Conservation (phyloP, 164 flowering plant genomes). For the Vitis riparia region DNA sequence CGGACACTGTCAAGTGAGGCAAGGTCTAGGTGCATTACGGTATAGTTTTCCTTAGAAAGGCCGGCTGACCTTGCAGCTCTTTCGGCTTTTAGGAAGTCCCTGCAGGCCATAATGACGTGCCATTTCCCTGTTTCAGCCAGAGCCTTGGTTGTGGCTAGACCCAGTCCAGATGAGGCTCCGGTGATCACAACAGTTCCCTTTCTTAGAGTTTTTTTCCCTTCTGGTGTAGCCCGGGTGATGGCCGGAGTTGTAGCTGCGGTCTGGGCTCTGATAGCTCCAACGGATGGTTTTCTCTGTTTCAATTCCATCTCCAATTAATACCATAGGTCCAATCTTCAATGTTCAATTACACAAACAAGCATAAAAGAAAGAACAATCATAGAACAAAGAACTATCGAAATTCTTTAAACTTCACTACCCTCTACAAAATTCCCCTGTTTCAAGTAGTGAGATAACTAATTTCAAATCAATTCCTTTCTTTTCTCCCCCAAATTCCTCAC, state of each 20-base stretch:
- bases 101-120: constrained; percentile 94
- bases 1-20: constrained; percentile 97
- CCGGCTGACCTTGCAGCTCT: constrained; percentile 90
- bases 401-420: too few relatives aligned
- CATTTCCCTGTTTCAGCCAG: constrained; percentile 87
- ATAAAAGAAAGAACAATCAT: not conserved
- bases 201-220: constrained; percentile 83
- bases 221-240: constrained; percentile 39
- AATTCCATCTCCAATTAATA: constrained; percentile 42
- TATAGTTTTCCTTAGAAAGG: constrained; percentile 73
- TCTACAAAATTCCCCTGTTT: too few relatives aligned
- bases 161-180: constrained; percentile 96
- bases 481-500: too few relatives aligned
- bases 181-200: constrained; percentile 81
- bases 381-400: not conserved
- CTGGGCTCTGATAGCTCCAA: constrained; percentile 60
- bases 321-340: not conserved
- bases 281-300: constrained; percentile 33
- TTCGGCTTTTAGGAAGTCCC: constrained; percentile 94
- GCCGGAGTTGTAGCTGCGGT: constrained; percentile 60
- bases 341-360: not conserved
- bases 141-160: constrained; percentile 91
- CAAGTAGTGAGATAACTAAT: too few relatives aligned
- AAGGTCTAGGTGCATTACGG: constrained; percentile 92
- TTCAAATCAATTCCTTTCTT: too few relatives aligned